A percentile compares a stretch with the other conserved stretches of the same genome.
Evolutionary conservation across 768 basidiomycete genomes (phyloP).

Genomic region (Clitopilus passeckerianus): DNA sequence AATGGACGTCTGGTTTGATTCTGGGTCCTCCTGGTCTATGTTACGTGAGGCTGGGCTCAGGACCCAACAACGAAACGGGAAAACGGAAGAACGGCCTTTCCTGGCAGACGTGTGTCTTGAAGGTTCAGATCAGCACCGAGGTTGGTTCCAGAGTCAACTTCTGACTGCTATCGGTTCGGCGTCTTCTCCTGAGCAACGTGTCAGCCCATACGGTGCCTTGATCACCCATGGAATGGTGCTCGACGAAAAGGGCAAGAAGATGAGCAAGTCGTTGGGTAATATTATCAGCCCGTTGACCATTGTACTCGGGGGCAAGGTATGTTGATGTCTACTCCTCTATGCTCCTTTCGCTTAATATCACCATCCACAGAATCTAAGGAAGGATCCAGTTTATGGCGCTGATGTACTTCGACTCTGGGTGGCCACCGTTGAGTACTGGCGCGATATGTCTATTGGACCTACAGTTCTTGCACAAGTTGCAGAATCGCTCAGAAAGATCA

Average conservation of each 20-base stretch:
- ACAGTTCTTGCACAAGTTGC: constrained; percentile 69
- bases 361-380: constrained; percentile 53
- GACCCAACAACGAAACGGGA: constrained; percentile 8
- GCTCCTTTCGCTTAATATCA: constrained; percentile 1
- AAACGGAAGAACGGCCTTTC: constrained; percentile 18
- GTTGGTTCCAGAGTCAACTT: constrained; percentile 97
- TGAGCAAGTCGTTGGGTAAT: constrained; percentile 98
- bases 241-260: constrained; percentile 85
- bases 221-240: constrained; percentile 98
- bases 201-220: constrained; percentile 64
- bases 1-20: constrained; percentile 99
- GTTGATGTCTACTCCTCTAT: constrained; percentile 12
- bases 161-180: constrained; percentile 70
- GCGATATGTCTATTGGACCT: constrained; percentile 83
- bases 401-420: constrained; percentile 90
- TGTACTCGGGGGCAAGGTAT: constrained; percentile 71
- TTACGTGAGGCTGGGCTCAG: constrained; percentile 36
- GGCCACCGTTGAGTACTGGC: constrained; percentile 85
- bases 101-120: constrained; percentile 88
- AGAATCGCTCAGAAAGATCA: constrained; percentile 76
- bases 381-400: constrained; percentile 76
- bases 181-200: constrained; percentile 22
- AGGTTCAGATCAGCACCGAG: constrained; percentile 95
- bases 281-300: constrained; percentile 81
- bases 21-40: constrained; percentile 91